phyloP scores from a whole-genome alignment of 768 basidiomycete species.

The Termitomyces sp. region DNA sequence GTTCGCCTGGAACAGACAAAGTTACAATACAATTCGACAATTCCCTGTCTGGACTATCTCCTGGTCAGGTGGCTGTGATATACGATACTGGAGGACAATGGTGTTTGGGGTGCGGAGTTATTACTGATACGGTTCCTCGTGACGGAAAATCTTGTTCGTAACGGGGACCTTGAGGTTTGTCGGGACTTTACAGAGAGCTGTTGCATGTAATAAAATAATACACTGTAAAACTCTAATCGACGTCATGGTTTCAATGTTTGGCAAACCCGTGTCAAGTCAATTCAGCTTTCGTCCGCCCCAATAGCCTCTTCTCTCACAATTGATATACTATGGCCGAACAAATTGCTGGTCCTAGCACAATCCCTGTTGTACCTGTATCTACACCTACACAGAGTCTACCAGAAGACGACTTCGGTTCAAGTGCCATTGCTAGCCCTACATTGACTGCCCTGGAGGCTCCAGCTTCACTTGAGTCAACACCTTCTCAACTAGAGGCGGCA shows the following conservation, averaged over 20 bases:
- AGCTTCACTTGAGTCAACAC: slow-evolving; percentile 2
- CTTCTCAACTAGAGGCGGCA: not conserved
- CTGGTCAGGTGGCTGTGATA: slow-evolving; percentile 76
- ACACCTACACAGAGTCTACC: not conserved
- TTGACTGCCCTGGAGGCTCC: slow-evolving; percentile 4
- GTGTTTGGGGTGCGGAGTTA: slow-evolving; percentile 83
- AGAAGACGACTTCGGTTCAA: slow-evolving; percentile 5
- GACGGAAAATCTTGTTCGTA: not conserved
- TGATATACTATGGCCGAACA: slow-evolving; percentile 6
- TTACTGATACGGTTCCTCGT: slow-evolving; percentile 22
- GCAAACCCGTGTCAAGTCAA: slow-evolving; percentile 3
- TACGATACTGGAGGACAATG: slow-evolving; percentile 63
- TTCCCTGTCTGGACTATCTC: slow-evolving; percentile 63
- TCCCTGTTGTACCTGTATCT: slow-evolving; percentile 8
- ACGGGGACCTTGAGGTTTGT: no score
- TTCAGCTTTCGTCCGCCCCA: not conserved
- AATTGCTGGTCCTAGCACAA: slow-evolving; percentile 6
- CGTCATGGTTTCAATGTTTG: not conserved
- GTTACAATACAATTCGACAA: slow-evolving; percentile 46
- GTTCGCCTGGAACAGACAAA: slow-evolving; percentile 14
- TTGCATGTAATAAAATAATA: no score
- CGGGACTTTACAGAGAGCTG: no score
- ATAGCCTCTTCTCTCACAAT: not conserved
- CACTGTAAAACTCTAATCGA: no score
- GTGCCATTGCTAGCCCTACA: slow-evolving; percentile 3